phyloP scores from a whole-genome alignment of 495 filamentous ascomycete genomes.

The Lentithecium fluviatile region DNA sequence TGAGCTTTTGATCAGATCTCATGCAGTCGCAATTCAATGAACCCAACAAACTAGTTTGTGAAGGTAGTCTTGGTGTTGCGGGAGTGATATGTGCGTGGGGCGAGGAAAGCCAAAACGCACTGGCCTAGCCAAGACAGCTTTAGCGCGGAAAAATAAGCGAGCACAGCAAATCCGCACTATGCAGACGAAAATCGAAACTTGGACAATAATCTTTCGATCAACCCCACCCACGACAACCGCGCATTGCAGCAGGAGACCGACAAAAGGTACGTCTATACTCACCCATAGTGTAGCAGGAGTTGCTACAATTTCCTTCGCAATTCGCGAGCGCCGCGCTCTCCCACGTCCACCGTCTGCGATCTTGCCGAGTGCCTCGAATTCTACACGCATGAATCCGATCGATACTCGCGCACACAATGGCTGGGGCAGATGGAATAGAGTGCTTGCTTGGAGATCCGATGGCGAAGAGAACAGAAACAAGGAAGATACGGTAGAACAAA shows the following conservation, averaged over 20 bases:
- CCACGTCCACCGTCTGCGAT: neutral
- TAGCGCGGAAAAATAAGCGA: constrained; percentile 3
- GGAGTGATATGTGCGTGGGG: no score
- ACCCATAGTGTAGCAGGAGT: neutral
- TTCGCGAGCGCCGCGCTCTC: neutral
- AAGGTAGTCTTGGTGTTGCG: no score
- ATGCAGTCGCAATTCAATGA: no score
- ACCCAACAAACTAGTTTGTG: no score
- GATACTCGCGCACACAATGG: no score
- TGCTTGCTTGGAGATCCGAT: neutral
- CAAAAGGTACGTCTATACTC: neutral
- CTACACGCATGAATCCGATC: no score
- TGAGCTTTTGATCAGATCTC: no score
- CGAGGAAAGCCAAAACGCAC: neutral
- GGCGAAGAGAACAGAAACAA: neutral
- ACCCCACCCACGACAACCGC: neutral
- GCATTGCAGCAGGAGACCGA: neutral
- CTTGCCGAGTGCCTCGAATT: no score
- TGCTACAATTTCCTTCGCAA: neutral
- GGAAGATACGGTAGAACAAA: neutral
- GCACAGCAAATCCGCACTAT: neutral
- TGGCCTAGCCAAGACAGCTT: neutral
- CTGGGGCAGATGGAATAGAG: neutral
- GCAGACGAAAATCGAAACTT: neutral
- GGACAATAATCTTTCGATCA: neutral